Percentiles rank a stretch among this genome's conserved stretches.
Conservation (phyloP, 164 flowering plant species). For the Stephania cephalantha region DNA sequence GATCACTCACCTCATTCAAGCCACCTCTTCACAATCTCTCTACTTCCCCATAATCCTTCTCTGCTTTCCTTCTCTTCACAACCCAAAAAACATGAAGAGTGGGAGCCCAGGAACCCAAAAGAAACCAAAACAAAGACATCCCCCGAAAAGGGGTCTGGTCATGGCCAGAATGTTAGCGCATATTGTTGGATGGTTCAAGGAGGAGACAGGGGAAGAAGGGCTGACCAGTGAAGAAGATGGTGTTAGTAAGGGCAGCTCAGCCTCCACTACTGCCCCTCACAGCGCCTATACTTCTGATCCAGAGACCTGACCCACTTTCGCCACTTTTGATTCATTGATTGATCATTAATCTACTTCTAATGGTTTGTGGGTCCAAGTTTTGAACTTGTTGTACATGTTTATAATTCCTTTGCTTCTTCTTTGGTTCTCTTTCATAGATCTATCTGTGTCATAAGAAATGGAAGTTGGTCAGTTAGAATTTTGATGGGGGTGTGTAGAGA, state of each 20-base stretch:
- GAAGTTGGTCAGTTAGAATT: not conserved
- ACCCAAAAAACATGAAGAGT: not conserved
- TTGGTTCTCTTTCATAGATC: not conserved
- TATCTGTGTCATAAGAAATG: not conserved
- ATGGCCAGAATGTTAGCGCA: slow-evolving; percentile 18
- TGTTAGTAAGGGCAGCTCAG: slow-evolving; percentile 8
- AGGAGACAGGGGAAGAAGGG: slow-evolving; percentile 8
- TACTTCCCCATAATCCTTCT: not conserved
- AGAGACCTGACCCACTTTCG: not conserved
- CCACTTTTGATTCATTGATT: not conserved
- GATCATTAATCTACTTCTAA: not conserved
- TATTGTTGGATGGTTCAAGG: slow-evolving; percentile 10
- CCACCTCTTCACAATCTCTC: not conserved
- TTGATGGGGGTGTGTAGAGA: no score
- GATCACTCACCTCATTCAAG: not conserved
- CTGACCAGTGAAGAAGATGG: slow-evolving; percentile 2
- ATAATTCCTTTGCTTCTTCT: no score
- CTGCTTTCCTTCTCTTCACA: not conserved
- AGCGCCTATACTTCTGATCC: slow-evolving; percentile 8
- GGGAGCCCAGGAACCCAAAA: not conserved
- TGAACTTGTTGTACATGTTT: not conserved
- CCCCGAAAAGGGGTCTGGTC: slow-evolving; percentile 40
- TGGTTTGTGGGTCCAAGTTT: not conserved
- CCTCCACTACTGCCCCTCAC: slow-evolving; percentile 4
- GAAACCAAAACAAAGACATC: slow-evolving; percentile 17